Conservation (phyloP, 495 filamentous ascomycete genomes). For the Trichocladium antarcticum region DNA sequence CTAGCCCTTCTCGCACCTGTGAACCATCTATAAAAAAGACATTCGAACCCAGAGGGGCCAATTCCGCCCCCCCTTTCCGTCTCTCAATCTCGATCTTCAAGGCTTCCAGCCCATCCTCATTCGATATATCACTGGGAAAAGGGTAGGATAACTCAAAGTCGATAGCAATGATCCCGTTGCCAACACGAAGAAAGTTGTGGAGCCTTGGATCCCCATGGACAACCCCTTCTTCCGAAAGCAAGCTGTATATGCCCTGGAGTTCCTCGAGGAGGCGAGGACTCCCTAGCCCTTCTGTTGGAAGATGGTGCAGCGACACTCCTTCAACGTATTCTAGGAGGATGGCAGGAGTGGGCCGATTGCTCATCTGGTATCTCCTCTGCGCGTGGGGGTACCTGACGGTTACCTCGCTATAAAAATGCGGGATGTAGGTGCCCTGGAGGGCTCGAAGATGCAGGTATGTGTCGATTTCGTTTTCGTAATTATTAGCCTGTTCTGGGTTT, state of each 20-base stretch:
- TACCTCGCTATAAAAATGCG: conserved; percentile 3
- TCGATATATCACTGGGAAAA: conserved; percentile 3
- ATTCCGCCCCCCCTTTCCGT: no score
- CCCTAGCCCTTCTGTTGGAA: conserved; percentile 4
- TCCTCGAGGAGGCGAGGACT: conserved; percentile 1
- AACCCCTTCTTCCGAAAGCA: conserved; percentile 7
- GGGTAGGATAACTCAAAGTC: conserved; percentile 6
- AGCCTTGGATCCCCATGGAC: conserved; percentile 6
- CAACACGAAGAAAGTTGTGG: conserved; percentile 6
- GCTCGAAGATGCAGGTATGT: conserved; percentile 3
- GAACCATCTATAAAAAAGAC: no score
- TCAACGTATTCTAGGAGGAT: conserved; percentile 6
- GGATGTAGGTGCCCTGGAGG: conserved; percentile 4
- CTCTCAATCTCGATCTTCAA: no score
- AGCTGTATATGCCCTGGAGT: neutral
- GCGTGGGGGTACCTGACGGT: neutral
- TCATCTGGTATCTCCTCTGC: conserved; percentile 3
- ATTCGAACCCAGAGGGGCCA: no score
- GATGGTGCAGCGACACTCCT: conserved; percentile 4
- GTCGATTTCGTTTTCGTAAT: neutral
- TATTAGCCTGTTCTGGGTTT: neutral
- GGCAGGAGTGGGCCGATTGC: conserved; percentile 5
- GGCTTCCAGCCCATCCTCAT: conserved; percentile 2
- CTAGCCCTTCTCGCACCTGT: no score
- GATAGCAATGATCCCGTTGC: neutral